phyloP scores from a whole-genome alignment of 2,329 filamentous ascomycete species.

The Claviceps digitariae region DNA sequence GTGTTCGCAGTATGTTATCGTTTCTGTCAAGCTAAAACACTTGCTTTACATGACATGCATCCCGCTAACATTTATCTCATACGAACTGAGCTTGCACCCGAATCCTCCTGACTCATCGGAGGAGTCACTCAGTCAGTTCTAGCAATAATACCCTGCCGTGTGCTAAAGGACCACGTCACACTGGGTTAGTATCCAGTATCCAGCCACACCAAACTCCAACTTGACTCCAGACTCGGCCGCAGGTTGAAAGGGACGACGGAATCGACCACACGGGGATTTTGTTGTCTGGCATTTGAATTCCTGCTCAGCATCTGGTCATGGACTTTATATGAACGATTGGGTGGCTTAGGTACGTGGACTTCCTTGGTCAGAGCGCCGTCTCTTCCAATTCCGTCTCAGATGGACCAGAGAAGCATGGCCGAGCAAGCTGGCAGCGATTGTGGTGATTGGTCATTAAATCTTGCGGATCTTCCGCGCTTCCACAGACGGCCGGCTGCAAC shows the following conservation, averaged over 20 bases:
- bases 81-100: neutral
- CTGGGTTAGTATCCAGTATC: neutral
- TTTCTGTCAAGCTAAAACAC: neutral
- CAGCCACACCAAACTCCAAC: neutral
- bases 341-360: neutral
- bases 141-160: neutral
- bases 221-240: neutral
- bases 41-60: too few relatives aligned
- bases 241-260: too few relatives aligned
- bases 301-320: too few relatives aligned
- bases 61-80: neutral
- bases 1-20: neutral
- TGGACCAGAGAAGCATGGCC: neutral
- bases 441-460: too few relatives aligned
- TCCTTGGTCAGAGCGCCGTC: too few relatives aligned
- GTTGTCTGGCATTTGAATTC: neutral
- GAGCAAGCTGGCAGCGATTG: too few relatives aligned
- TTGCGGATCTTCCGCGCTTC: too few relatives aligned
- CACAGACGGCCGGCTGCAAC: too few relatives aligned
- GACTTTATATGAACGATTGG: too few relatives aligned
- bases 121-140: neutral
- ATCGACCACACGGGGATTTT: neutral
- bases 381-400: neutral
- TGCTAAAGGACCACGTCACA: neutral
- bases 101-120: neutral